A percentile compares a stretch with the other conserved stretches of the same genome.
Evolutionary conservation across 2,329 filamentous ascomycete species (phyloP).

Genomic region (Hypoxylon sp.): DNA sequence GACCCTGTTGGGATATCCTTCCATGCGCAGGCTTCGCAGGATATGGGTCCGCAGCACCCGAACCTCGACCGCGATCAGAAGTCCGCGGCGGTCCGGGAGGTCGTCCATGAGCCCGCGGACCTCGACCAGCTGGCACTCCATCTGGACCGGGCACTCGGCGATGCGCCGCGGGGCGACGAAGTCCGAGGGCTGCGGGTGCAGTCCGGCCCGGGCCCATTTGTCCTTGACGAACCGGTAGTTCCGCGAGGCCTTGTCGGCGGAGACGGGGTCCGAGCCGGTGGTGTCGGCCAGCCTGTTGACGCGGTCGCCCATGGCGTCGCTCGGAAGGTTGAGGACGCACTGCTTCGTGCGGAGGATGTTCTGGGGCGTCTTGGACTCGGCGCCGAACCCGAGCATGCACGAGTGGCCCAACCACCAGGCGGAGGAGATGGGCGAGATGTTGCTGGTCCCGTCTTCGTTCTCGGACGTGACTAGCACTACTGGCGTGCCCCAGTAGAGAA

Average conservation of each 20-base stretch:
- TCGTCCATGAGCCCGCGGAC: slow-evolving; percentile 52
- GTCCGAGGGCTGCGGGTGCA: slow-evolving; percentile 53
- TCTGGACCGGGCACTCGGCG: slow-evolving; percentile 56
- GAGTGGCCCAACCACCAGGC: slow-evolving; percentile 58
- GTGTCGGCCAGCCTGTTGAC: slow-evolving; percentile 56
- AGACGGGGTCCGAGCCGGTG: slow-evolving; percentile 49
- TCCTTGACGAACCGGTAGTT: slow-evolving; percentile 55
- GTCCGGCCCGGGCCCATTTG: slow-evolving; percentile 52
- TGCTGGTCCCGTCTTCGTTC: slow-evolving; percentile 56
- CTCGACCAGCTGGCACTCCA: slow-evolving; percentile 55
- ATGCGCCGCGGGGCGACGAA: slow-evolving; percentile 53
- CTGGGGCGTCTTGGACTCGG: slow-evolving; percentile 53
- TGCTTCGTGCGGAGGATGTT: slow-evolving; percentile 57
- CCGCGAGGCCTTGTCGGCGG: slow-evolving; percentile 45
- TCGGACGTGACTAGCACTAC: slow-evolving; percentile 55
- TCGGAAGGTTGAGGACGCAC: slow-evolving; percentile 58
- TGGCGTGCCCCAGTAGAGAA: slow-evolving; percentile 57
- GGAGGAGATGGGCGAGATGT: slow-evolving; percentile 59
- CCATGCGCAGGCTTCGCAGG: slow-evolving; percentile 50
- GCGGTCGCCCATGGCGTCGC: slow-evolving; percentile 50
- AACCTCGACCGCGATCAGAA: slow-evolving; percentile 52
- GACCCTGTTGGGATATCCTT: slow-evolving; percentile 54
- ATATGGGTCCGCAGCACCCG: slow-evolving; percentile 54
- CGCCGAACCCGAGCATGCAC: slow-evolving; percentile 57
- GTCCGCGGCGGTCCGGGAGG: slow-evolving; percentile 46